phyloP scores from a whole-genome alignment of 2,329 filamentous ascomycete genomes.

The Phyllosticta ampelicida region DNA sequence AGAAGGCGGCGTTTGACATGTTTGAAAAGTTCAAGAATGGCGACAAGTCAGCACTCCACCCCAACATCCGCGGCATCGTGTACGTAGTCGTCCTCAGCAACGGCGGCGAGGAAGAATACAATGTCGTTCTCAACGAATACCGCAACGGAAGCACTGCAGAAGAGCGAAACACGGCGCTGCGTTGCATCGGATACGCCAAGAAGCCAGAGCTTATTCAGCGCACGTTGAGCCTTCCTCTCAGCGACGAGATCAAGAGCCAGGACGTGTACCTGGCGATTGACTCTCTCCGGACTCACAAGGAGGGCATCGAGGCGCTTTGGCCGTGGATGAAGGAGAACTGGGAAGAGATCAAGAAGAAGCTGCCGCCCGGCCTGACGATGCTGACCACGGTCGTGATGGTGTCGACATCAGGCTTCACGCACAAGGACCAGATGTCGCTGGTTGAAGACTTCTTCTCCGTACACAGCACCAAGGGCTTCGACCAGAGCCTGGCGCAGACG shows the following conservation, averaged over 20 bases:
- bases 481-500: slow-evolving; percentile 82
- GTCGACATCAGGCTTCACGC: slow-evolving; percentile 71
- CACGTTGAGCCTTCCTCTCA: slow-evolving; percentile 64
- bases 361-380: slow-evolving; percentile 80
- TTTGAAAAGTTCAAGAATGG: slow-evolving; percentile 74
- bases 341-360: slow-evolving; percentile 68
- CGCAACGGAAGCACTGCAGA: slow-evolving; percentile 65
- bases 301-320: slow-evolving; percentile 73
- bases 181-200: slow-evolving; percentile 68
- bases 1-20: slow-evolving; percentile 78
- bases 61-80: slow-evolving; percentile 79
- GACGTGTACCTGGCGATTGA: slow-evolving; percentile 85
- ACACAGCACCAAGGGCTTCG: slow-evolving; percentile 79
- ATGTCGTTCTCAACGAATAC: slow-evolving; percentile 65
- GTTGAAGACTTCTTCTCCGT: slow-evolving; percentile 71
- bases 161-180: slow-evolving; percentile 85
- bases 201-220: slow-evolving; percentile 70
- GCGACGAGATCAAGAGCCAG: slow-evolving; percentile 80
- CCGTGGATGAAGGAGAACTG: slow-evolving; percentile 78
- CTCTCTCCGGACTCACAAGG: slow-evolving; percentile 64
- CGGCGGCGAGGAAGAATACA: slow-evolving; percentile 79
- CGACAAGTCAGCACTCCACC: slow-evolving; percentile 73
- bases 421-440: slow-evolving; percentile 59
- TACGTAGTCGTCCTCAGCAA: slow-evolving; percentile 76
- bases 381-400: slow-evolving; percentile 75